Percentiles rank a stretch among this genome's conserved stretches.
phyloP scores from a whole-genome alignment of 805 yeast species.

The Starmerella stigmatis region DNA sequence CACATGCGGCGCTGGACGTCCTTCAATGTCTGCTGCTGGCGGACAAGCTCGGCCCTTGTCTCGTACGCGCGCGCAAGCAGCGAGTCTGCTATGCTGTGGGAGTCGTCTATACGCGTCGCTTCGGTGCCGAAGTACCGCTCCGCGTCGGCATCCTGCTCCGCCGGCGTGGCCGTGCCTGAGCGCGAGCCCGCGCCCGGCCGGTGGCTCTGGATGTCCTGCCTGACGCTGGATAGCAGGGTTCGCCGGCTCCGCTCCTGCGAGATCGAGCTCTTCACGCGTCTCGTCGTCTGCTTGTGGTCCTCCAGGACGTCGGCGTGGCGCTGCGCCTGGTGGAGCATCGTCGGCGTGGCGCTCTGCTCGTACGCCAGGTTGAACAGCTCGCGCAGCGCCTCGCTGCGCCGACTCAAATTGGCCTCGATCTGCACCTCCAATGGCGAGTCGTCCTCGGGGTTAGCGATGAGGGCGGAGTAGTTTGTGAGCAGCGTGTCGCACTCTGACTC shows the following conservation, averaged over 20 bases:
- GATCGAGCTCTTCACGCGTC: conserved; percentile 47
- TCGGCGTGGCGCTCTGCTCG: conserved; percentile 49
- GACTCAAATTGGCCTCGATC: conserved; percentile 43
- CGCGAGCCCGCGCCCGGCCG: conserved; percentile 28
- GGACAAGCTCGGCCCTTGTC: conserved; percentile 71
- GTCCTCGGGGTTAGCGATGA: conserved; percentile 47
- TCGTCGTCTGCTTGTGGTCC: conserved; percentile 58
- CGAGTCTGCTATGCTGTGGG: conserved; percentile 67
- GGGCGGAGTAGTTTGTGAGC: conserved; percentile 44
- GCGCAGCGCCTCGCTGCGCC: conserved; percentile 27
- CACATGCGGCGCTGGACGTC: conserved; percentile 56
- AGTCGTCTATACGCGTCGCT: conserved; percentile 56
- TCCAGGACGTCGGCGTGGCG: conserved; percentile 68
- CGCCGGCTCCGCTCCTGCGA: conserved; percentile 66
- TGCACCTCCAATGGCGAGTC: conserved; percentile 33
- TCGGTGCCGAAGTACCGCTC: conserved; percentile 74
- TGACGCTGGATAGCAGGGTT: conserved; percentile 64
- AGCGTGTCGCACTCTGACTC: conserved; percentile 58
- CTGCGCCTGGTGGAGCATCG: conserved; percentile 68
- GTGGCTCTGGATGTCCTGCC: conserved; percentile 67
- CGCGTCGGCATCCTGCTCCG: conserved; percentile 32
- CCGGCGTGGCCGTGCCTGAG: conserved; percentile 19
- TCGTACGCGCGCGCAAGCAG: conserved; percentile 76
- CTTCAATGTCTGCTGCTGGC: conserved; percentile 57
- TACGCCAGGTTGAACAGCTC: conserved; percentile 26